Conservation (phyloP, 2,329 filamentous ascomycete species). For the Phialophora tarda region DNA sequence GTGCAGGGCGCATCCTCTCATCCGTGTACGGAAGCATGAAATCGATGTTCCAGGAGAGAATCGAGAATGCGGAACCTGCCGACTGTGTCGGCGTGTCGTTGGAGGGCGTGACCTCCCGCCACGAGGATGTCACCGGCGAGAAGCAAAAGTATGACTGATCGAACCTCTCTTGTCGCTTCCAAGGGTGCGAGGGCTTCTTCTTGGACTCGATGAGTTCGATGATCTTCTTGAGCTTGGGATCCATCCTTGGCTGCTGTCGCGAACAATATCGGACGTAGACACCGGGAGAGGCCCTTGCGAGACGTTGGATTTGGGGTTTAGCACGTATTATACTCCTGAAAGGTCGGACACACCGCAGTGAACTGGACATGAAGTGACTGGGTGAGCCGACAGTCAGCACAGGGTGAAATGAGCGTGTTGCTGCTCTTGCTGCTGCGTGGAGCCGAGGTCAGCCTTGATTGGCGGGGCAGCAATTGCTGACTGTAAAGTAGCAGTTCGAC, state of each 20-base stretch:
- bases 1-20: slow-evolving; percentile 51
- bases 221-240: slow-evolving; percentile 31
- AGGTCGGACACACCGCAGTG: background rate
- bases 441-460: slow-evolving; percentile 1
- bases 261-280: background rate
- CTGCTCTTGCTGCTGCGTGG: background rate
- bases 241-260: slow-evolving; percentile 20
- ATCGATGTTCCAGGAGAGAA: slow-evolving; percentile 59
- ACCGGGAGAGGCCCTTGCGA: background rate
- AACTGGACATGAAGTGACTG: background rate
- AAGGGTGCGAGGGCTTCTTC: slow-evolving; percentile 36
- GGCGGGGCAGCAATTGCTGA: background rate
- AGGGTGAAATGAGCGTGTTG: background rate
- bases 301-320: background rate
- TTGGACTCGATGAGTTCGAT: slow-evolving; percentile 36
- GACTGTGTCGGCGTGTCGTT: background rate
- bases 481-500: background rate
- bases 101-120: slow-evolving; percentile 24
- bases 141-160: slow-evolving; percentile 39
- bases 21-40: slow-evolving; percentile 48
- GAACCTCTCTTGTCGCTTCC: slow-evolving; percentile 37
- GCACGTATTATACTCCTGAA: background rate
- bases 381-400: background rate
- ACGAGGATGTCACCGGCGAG: slow-evolving; percentile 27
- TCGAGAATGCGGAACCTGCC: slow-evolving; percentile 36